Base-by-base conservation (phyloP, 2,329 filamentous ascomycete genomes). In the Fusarium chlamydosporum region DNA sequence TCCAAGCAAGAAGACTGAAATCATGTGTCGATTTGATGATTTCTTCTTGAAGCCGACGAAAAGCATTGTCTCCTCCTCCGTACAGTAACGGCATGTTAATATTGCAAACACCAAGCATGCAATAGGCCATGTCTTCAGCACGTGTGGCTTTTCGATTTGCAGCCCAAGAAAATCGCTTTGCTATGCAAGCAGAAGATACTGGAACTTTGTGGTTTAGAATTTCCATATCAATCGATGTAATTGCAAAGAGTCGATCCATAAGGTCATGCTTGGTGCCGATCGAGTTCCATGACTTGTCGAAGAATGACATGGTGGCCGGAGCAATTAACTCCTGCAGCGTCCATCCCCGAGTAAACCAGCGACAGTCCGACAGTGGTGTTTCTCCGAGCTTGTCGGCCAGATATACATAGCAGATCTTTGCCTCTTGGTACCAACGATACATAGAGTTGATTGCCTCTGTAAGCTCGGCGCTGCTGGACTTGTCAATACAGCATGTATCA, bases 61-160 rank as follows among this genome's bases (percentile, higher is more conserved):
- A 67, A 2, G 64, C 64, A 1, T 47, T 61, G 0, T 29, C 13
- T 0, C 64, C 64, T 26, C 66, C 64, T 3, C 64, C 64, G 3
- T 67, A 67, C 0, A 67, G 16, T 20, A 67, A 27, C 3, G 61
- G 64, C 64, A 67, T 67, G 4, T 61, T 48, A 12, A 67, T 58
- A 7, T 35, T 31, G 2, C 65, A 67, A 0, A 67, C 52, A 3
- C 61, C 64, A 0, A 67, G 41, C 0, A 67, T 33, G 2, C 50
- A 67, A 12, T 67, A 67, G 3, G 64, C 61, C 6, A 52, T 35
- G 29, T 67, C 64, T 5, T 67, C 64, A 0, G 38, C 4, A 4
- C 63, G 57, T 1, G 45, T 56, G 2, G 61, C 66, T 9, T 45
- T 7, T 3, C 62, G 47, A 2, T 20, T n/a, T 3, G 62, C 62